Conservation (phyloP, 768 basidiomycete species). For the Boletus sensibilis region DNA sequence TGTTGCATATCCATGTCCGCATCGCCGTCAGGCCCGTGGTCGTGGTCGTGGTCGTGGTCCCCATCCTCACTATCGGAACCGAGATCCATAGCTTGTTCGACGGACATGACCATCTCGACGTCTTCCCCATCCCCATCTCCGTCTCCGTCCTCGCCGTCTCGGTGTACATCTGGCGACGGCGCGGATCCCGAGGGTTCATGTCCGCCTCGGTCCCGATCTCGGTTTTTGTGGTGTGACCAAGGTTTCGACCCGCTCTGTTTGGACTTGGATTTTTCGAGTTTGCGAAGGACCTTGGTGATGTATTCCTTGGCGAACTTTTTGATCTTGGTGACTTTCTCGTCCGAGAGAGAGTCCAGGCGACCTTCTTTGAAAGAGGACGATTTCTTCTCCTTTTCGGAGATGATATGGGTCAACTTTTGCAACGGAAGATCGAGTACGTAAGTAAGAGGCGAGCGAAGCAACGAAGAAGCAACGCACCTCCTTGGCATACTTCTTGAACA, state of each 20-base stretch:
- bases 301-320: constrained; percentile 94
- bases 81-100: constrained; percentile 47
- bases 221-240: constrained; percentile 10
- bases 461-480: constrained; percentile 55
- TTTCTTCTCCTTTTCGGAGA: constrained; percentile 96
- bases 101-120: constrained; percentile 37
- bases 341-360: constrained; percentile 70
- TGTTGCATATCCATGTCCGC: constrained; percentile 26
- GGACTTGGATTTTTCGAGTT: constrained; percentile 48
- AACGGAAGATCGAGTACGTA: constrained; percentile 1
- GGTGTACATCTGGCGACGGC: constrained; percentile 10
- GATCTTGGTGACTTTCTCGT: constrained; percentile 87
- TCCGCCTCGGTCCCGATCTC: constrained; percentile 2
- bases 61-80: constrained; percentile 37
- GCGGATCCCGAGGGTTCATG: constrained; percentile 14
- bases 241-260: constrained; percentile 19
- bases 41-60: constrained; percentile 16
- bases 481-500: constrained; percentile 94
- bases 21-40: constrained; percentile 6
- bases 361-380: constrained; percentile 74
- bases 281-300: constrained; percentile 73
- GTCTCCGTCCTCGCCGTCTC: constrained; percentile 3
- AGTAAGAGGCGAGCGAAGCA: neutral
- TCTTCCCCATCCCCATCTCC: constrained; percentile 24
- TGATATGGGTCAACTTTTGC: constrained; percentile 73